Percentiles rank a stretch among this genome's conserved stretches.
Conservation (phyloP, 1,284 basidiomycete genomes). For the Fomitopsis pinicola region DNA sequence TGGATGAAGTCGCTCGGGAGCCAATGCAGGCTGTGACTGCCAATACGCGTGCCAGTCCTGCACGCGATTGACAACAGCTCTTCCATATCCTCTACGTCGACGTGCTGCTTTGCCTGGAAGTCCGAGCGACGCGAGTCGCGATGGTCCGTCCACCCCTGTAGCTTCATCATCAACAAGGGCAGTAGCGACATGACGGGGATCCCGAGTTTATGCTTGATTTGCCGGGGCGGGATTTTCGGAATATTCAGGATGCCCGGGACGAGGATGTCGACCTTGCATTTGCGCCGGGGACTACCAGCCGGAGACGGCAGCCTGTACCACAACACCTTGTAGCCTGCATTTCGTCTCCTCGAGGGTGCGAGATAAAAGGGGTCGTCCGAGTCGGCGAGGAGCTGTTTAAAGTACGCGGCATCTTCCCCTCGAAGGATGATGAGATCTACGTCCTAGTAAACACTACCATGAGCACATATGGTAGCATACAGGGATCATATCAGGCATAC, state of each 20-base stretch:
- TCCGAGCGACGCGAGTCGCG: constrained; percentile 18
- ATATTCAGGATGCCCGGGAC: constrained; percentile 28
- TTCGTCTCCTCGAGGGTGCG: constrained; percentile 18
- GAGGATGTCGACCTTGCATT: constrained; percentile 28
- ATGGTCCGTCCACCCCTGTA: constrained; percentile 32
- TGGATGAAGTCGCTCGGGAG: constrained; percentile 4
- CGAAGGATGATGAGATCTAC: constrained; percentile 27
- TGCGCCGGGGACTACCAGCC: background rate
- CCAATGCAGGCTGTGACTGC: constrained; percentile 1
- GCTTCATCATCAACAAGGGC: constrained; percentile 28
- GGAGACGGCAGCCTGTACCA: constrained; percentile 19
- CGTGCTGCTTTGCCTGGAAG: constrained; percentile 24
- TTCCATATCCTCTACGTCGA: constrained; percentile 26
- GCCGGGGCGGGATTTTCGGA: constrained; percentile 19
- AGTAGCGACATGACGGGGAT: constrained; percentile 29
- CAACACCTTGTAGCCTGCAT: constrained; percentile 26
- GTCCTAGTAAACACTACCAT: constrained; percentile 17
- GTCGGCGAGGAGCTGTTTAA: constrained; percentile 22
- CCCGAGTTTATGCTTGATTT: constrained; percentile 11
- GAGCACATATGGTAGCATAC: background rate
- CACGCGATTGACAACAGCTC: constrained; percentile 20
- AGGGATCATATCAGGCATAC: constrained; percentile 2
- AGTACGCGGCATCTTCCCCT: constrained; percentile 12
- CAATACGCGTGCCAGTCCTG: background rate
- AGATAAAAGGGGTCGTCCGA: constrained; percentile 21